Conservation (phyloP, 352 stramenopile genomes). For the Vaucheria bursata region DNA sequence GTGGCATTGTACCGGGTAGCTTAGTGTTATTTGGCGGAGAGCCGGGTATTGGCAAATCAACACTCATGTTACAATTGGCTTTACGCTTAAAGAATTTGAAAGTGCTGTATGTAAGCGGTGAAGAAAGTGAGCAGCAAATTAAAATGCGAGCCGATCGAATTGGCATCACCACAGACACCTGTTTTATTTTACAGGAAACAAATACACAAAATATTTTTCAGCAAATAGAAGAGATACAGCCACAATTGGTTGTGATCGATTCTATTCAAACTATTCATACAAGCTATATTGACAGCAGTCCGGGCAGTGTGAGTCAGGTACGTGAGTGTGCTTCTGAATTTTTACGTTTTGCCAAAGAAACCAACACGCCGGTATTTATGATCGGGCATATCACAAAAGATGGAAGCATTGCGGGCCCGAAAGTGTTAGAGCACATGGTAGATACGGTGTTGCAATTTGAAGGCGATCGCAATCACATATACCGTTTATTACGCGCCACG, state of each 20-base stretch:
- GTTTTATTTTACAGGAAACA: neutral
- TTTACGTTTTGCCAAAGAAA: constrained; percentile 78
- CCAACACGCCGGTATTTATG: constrained; percentile 73
- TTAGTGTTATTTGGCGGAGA: constrained; percentile 81
- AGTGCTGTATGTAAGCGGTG: constrained; percentile 85
- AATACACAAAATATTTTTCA: neutral
- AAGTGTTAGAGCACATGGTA: constrained; percentile 72
- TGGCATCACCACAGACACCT: constrained; percentile 49
- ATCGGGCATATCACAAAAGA: constrained; percentile 92
- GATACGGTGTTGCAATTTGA: constrained; percentile 89
- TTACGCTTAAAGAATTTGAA: constrained; percentile 54
- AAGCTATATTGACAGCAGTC: constrained; percentile 63
- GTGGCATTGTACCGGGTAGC: constrained; percentile 79
- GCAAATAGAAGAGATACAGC: constrained; percentile 15
- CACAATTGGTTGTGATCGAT: constrained; percentile 73
- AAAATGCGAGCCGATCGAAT: constrained; percentile 76
- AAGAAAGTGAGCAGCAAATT: constrained; percentile 87
- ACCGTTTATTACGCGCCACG: constrained; percentile 75
- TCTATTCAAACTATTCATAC: constrained; percentile 89
- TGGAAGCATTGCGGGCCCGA: constrained; percentile 84
- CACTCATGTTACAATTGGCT: constrained; percentile 81
- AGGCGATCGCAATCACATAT: no score
- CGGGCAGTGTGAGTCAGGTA: constrained; percentile 81
- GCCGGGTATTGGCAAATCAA: constrained; percentile 76
- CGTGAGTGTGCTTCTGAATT: constrained; percentile 83